phyloP scores from a whole-genome alignment of 2,329 filamentous ascomycete species.

The Zasmidium angulare region DNA sequence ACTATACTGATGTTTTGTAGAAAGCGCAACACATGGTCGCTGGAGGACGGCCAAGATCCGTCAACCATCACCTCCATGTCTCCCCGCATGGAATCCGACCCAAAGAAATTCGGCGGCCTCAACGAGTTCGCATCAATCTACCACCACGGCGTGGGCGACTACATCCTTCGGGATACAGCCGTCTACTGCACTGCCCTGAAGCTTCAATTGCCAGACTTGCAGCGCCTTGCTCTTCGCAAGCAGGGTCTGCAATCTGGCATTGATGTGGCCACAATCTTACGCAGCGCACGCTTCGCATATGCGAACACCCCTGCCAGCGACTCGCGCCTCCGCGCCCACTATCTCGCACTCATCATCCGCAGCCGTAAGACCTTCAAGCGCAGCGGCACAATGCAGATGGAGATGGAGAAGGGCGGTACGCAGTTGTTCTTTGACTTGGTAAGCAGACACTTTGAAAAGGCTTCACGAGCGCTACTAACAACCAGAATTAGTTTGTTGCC shows the following conservation, averaged over 20 bases:
- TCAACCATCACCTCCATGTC: constrained; percentile 47
- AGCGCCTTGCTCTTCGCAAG: constrained; percentile 87
- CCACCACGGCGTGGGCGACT: constrained; percentile 69
- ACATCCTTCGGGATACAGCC: constrained; percentile 86
- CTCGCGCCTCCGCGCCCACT: constrained; percentile 90
- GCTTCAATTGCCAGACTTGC: constrained; percentile 89
- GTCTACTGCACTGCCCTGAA: constrained; percentile 91
- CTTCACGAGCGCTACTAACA: too few species aligned
- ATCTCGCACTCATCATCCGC: constrained; percentile 94
- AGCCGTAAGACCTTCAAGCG: constrained; percentile 97
- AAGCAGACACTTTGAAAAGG: too few species aligned
- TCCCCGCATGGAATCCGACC: constrained; percentile 48
- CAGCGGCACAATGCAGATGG: constrained; percentile 97
- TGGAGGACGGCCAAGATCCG: constrained; percentile 64
- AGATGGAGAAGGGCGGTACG: constrained; percentile 86
- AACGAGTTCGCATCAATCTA: constrained; percentile 71
- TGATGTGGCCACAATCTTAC: constrained; percentile 86
- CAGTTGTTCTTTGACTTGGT: constrained; percentile 97
- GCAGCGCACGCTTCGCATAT: constrained; percentile 92
- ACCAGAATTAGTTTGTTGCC: too few species aligned
- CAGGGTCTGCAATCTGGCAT: constrained; percentile 92
- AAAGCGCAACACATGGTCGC: constrained; percentile 82
- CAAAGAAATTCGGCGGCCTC: constrained; percentile 49
- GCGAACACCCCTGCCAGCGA: constrained; percentile 91
- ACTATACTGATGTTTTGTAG: constrained; percentile 33